Evolutionary conservation across 78 protist species (phyloP).

Genomic region (Speleostelium caveatum): DNA sequence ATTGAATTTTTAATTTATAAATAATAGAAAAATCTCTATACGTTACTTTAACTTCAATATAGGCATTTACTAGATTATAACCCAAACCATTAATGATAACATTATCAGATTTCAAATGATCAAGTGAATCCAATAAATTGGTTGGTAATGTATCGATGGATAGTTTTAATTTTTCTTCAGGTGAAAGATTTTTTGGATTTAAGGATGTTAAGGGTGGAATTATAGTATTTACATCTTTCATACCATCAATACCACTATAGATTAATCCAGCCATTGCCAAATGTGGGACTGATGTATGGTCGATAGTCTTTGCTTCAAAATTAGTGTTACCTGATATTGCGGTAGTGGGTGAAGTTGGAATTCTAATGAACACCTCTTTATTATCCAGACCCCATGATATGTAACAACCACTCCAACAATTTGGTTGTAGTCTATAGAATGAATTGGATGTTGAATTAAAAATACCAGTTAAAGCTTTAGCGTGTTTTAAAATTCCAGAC

Average conservation of each 20-base stretch:
- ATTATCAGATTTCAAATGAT: neutral
- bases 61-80: neutral
- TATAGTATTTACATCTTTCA: neutral
- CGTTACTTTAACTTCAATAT: neutral
- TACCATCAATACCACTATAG: constrained; percentile 22
- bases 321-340: constrained; percentile 1
- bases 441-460: constrained; percentile 4
- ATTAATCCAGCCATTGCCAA: constrained; percentile 33
- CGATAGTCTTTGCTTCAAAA: constrained; percentile 48
- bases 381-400: constrained; percentile 59
- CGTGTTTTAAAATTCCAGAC: constrained; percentile 31
- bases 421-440: constrained; percentile 12
- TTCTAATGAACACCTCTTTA: constrained; percentile 40
- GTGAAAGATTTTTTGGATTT: constrained; percentile 5
- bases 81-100: neutral
- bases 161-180: neutral
- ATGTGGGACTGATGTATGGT: constrained; percentile 42
- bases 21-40: no score
- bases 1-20: no score
- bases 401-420: constrained; percentile 33
- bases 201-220: constrained; percentile 21
- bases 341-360: constrained; percentile 14
- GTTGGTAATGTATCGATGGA: neutral
- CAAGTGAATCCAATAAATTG: neutral
- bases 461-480: constrained; percentile 30